A percentile compares a stretch with the other conserved stretches of the same genome.
These are phyloP conservation scores for Chlorella sp. DNA, from an alignment of 139 green algal species.

Conservation along the genomic window DNA sequence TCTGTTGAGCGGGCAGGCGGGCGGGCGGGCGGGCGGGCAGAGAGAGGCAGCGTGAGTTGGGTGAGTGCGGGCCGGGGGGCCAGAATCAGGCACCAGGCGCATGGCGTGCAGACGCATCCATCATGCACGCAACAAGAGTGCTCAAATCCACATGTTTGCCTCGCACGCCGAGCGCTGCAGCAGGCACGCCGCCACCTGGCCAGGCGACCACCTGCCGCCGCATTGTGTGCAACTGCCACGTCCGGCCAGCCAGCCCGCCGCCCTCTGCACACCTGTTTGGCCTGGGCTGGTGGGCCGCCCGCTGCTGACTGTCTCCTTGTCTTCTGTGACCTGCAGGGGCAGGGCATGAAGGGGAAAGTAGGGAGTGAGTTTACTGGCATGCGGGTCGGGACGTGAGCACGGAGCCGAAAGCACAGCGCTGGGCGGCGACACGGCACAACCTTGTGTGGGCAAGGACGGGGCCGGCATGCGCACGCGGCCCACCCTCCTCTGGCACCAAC, in stretches of 20 bases:
- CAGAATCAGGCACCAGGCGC: not conserved
- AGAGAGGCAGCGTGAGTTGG: not conserved
- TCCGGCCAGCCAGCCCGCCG: too few species aligned
- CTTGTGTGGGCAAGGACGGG: not conserved
- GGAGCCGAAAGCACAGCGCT: too few species aligned
- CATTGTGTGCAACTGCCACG: too few species aligned
- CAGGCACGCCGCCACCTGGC: not conserved
- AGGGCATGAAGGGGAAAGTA: not conserved
- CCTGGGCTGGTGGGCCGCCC: not conserved
- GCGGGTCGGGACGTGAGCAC: not conserved
- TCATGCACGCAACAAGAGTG: not conserved
- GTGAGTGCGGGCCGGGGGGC: not conserved
- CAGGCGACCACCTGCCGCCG: too few species aligned
- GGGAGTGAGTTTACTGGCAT: not conserved
- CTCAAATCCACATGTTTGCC: too few species aligned
- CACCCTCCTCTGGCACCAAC: not conserved
- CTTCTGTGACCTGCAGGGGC: not conserved
- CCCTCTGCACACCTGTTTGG: not conserved
- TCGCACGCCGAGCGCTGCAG: too few species aligned
- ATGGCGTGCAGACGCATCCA: not conserved
- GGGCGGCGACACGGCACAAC: too few species aligned
- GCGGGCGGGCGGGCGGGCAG: too few species aligned
- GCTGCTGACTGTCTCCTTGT: not conserved
- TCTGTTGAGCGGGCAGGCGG: not conserved
- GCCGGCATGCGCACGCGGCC: not conserved